phyloP scores from a whole-genome alignment of 148 eudicot genomes.

The Vaccinium macrocarpon region DNA sequence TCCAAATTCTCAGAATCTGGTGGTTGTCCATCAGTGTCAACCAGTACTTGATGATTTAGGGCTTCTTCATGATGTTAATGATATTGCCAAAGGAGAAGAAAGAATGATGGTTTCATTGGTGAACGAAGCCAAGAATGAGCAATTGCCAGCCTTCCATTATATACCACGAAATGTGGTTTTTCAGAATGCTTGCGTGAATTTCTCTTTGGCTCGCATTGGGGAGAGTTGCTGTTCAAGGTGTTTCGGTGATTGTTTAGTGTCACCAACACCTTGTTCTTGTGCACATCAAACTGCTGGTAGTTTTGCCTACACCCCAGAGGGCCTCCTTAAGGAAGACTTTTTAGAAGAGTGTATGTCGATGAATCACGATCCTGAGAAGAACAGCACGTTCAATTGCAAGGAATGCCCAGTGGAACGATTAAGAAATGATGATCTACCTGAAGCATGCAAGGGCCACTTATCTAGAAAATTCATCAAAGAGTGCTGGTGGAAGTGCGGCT shows the following conservation, averaged over 20 bases:
- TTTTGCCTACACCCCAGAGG: constrained; percentile 50
- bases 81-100: constrained; percentile 69
- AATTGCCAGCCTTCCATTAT: constrained; percentile 59
- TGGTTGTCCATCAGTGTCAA: constrained; percentile 35
- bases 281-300: constrained; percentile 46
- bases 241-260: constrained; percentile 54
- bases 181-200: constrained; percentile 51
- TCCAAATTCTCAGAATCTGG: constrained; percentile 35
- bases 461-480: constrained; percentile 74
- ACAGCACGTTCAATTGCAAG: constrained; percentile 41
- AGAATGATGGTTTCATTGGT: constrained; percentile 44
- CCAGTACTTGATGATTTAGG: constrained; percentile 19
- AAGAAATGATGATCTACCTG: constrained; percentile 41
- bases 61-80: constrained; percentile 28
- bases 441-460: constrained; percentile 71
- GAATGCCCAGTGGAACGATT: constrained; percentile 68
- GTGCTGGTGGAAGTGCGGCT: constrained; percentile 89
- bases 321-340: constrained; percentile 63
- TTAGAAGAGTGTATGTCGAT: constrained; percentile 55
- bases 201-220: constrained; percentile 63
- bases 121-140: constrained; percentile 37
- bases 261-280: constrained; percentile 53
- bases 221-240: constrained; percentile 60
- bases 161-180: constrained; percentile 52
- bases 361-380: constrained; percentile 44